Evolutionary conservation across 2,329 filamentous ascomycete species (phyloP), one percentile per base, ranked within the genome.

Genomic region (Neodidymelliopsis sp.): DNA sequence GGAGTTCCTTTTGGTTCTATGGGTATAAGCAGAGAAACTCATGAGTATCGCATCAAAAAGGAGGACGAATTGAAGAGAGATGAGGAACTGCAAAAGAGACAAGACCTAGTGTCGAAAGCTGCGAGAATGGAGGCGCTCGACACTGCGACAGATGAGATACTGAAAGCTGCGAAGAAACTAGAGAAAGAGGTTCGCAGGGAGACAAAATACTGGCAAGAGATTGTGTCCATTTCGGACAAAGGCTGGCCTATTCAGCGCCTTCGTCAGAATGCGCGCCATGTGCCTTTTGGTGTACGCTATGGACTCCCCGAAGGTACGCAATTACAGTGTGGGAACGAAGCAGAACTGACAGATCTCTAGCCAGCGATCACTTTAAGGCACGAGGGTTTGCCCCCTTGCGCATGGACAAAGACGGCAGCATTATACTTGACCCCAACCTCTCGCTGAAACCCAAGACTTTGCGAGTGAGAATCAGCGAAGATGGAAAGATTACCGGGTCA

Each of bases 211-310:
- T 99, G 94, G 94, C 83, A 88, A 45, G 88, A 96, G 62, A 83
- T 97, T 2, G 77, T 96, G 35, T 84, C 85, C 8, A 85, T 97
- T 33, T 91, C 88, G 57, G 84, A 91, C 58, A 87, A 86, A 44
- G 91, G 92, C 4, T 99, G 94, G 93, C 87, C 89, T 15, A 78
- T 97, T 13, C 68, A 71, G 28, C 64, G 66, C 15, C 54, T 65
- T n/a, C 54, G 66, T 16, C 62, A 56, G 28, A 65, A 67, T 24
- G 57, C 49, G 16, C 93, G 88, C 59, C 83, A 88, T 37, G 77
- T 94, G 29, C 90, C 91, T 0, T 79, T 97, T 38, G 91, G 88
- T 15, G 93, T 97, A 25, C 86, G 89, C 56, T 97, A 93, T 73
- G 94, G 93, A 6, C 96, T 96, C 66, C 81, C 88, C 10, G 93